phyloP scores from a whole-genome alignment of 495 filamentous ascomycete species.

The Aspergillus carlsbadensis region DNA sequence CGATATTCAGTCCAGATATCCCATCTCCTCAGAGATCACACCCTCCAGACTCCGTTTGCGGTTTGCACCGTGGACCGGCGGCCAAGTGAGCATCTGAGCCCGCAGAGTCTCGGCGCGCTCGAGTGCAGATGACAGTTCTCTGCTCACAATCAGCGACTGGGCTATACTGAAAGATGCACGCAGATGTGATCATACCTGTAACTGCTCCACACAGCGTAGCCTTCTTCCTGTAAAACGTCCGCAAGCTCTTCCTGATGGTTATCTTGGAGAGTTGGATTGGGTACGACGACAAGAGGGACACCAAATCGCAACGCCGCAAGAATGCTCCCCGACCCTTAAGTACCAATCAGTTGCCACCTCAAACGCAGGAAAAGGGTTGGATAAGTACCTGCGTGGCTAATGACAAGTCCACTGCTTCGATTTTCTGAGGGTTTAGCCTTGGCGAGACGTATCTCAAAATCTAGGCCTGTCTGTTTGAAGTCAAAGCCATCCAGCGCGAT shows the following conservation, averaged over 20 bases:
- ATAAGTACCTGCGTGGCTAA: constrained; percentile 79
- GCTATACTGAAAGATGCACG: background rate
- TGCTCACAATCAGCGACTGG: constrained; percentile 20
- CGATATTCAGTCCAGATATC: constrained; percentile 50
- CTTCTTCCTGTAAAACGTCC: constrained; percentile 62
- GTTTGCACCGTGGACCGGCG: constrained; percentile 45
- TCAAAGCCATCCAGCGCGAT: constrained; percentile 62
- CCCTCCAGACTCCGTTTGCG: constrained; percentile 40
- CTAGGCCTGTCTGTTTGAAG: constrained; percentile 59
- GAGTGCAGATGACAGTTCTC: constrained; percentile 46
- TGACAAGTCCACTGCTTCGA: constrained; percentile 54
- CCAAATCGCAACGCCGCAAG: constrained; percentile 70
- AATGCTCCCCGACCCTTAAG: constrained; percentile 82
- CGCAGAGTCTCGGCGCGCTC: constrained; percentile 42
- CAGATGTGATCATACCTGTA: constrained; percentile 13
- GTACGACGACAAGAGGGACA: constrained; percentile 77
- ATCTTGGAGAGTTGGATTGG: constrained; percentile 77
- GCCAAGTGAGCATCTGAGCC: constrained; percentile 42
- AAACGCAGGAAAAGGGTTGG: background rate
- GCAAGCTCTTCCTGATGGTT: constrained; percentile 93
- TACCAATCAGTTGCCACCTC: constrained; percentile 1
- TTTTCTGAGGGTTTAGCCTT: constrained; percentile 47
- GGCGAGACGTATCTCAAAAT: constrained; percentile 52
- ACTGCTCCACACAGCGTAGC: constrained; percentile 64
- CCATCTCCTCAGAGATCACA: constrained; percentile 58